Evolutionary conservation across 768 basidiomycete genomes (phyloP).

Genomic region (Russula sp.): DNA sequence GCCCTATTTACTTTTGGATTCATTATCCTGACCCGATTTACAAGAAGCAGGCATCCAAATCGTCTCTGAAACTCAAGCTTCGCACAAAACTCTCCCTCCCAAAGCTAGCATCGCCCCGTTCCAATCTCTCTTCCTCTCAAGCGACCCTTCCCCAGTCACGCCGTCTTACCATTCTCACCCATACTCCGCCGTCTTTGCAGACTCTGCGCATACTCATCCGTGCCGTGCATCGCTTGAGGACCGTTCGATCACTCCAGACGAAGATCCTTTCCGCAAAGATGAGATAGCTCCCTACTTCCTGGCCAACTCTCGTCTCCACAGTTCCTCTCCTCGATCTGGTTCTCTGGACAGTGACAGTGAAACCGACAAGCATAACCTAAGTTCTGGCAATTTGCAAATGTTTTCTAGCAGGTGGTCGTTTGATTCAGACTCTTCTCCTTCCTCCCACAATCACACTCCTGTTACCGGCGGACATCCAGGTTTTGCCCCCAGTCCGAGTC

Average conservation of each 20-base stretch:
- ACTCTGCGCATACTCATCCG: not conserved
- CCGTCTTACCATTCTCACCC: constrained; percentile 20
- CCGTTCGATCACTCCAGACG: constrained; percentile 27
- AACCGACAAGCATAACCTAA: not conserved
- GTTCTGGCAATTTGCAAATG: constrained; percentile 16
- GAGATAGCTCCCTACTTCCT: not conserved
- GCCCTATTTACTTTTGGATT: not conserved
- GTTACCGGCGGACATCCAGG: not conserved
- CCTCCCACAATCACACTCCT: constrained; percentile 1
- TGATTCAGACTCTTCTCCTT: constrained; percentile 16
- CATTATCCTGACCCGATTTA: not conserved
- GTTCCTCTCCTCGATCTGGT: constrained; percentile 6
- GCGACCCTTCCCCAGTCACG: constrained; percentile 4
- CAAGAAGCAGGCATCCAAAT: constrained; percentile 9
- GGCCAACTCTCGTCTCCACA: not conserved
- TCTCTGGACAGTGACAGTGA: constrained; percentile 1
- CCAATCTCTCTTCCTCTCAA: constrained; percentile 13
- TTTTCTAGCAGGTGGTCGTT: constrained; percentile 18
- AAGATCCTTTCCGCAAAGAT: constrained; percentile 30
- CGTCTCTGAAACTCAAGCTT: constrained; percentile 12
- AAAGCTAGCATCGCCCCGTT: constrained; percentile 9
- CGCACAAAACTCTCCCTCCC: constrained; percentile 21
- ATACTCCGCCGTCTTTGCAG: constrained; percentile 3
- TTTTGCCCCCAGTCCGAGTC: constrained; percentile 5
- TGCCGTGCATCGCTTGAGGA: not conserved